Base-by-base conservation (phyloP, 768 basidiomycete species). In the Phylloporus rhodoxanthus region DNA sequence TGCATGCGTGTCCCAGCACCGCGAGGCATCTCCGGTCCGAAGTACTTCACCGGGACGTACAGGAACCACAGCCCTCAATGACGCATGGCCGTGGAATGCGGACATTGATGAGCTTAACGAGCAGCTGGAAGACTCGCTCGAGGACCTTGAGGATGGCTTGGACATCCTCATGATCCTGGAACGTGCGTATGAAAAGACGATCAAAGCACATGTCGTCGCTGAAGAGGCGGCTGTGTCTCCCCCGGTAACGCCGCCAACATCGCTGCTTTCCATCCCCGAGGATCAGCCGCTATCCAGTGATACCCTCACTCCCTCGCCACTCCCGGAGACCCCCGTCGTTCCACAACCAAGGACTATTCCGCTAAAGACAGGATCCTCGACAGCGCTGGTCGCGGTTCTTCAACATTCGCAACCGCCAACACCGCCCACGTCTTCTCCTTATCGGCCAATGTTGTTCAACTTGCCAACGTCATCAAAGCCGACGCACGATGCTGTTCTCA, bases 151-250 rank as follows among this genome's bases (percentile, higher is more conserved):
- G 32, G 84, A 85, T n/a, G 83, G 82, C 13, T 70, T 87, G 36
- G 82, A 87, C 57, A 74, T 87, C 11, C 73, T 87, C 13, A 74
- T 76, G 61, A 80, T 87, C 43, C 72, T 87, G 36, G 84, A 87
- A 61, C 75, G 74, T 23, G 85, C 85, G 4, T 87, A 84, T 58
- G 80, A 85, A 52, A 72, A 73, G 43, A 82, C 85, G 6, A 69
- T 87, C 29, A 74, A 75, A 28, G 80, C 79, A 2, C 85, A 87
- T 60, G 78, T 81, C 33, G 61, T 70, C 4, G 56, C 65, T 5
- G 69, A 66, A 28, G 66, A 57, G 8, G 25, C 47, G 8, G 23
- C 49, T 5, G 23, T 28, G 10, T 43, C 59, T 50, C 38, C 32
- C 17, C 45, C 45, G 2, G 41, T 29, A 14, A 43, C 45, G 28